Conservation (phyloP, 2,329 filamentous ascomycete genomes). For the Didymella segeticola region DNA sequence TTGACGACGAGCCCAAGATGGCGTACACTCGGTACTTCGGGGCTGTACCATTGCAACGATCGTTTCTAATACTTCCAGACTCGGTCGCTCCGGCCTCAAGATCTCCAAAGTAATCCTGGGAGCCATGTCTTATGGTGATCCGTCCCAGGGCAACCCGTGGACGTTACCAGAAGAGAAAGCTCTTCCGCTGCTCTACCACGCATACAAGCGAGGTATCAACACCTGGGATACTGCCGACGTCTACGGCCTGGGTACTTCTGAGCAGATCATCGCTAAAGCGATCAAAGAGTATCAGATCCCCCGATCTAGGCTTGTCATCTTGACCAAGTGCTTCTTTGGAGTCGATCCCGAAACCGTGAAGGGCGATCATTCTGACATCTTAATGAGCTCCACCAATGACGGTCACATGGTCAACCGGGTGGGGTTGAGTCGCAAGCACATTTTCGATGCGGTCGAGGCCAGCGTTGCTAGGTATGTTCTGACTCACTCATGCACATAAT, state of each 20-base stretch:
- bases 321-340: slow-evolving; percentile 68
- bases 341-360: slow-evolving; percentile 42
- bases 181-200: slow-evolving; percentile 67
- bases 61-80: not conserved
- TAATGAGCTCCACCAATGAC: slow-evolving; percentile 47
- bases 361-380: slow-evolving; percentile 44
- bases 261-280: slow-evolving; percentile 71
- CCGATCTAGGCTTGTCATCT: slow-evolving; percentile 68
- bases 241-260: slow-evolving; percentile 69
- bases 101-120: slow-evolving; percentile 70
- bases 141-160: slow-evolving; percentile 60
- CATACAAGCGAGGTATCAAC: slow-evolving; percentile 68
- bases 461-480: slow-evolving; percentile 53
- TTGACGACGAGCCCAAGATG: not conserved
- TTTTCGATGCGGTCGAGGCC: slow-evolving; percentile 69
- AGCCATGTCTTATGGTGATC: slow-evolving; percentile 67
- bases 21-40: not conserved
- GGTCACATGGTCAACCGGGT: slow-evolving; percentile 56
- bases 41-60: not conserved
- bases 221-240: slow-evolving; percentile 66
- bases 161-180: slow-evolving; percentile 64
- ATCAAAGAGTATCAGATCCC: slow-evolving; percentile 71
- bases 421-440: slow-evolving; percentile 69
- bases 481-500: not conserved
- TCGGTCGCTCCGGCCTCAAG: slow-evolving; percentile 60